Base-by-base conservation (phyloP, 1,284 basidiomycete species). In the Singerocomus inundabilis region DNA sequence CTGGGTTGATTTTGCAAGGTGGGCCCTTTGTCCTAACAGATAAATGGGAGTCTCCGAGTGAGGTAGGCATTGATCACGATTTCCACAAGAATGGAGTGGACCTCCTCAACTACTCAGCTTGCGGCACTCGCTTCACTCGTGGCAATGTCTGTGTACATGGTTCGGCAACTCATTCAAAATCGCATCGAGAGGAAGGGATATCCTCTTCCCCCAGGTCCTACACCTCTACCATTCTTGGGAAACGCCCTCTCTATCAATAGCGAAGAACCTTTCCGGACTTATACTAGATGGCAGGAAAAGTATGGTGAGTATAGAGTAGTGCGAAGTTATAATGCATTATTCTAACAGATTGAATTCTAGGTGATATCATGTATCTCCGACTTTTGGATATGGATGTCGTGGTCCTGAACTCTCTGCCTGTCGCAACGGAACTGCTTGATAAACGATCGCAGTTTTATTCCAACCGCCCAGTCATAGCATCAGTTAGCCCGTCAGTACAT, bases 371-470 rank as follows among this genome's bases (percentile, higher is more conserved):
- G n/a, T n/a, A n/a, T 11, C 10, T 45, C 34, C 55, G 42, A 25
- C 38, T 55, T 1, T n/a, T 59, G 31, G 44, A 52, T 10, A 13
- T 26, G n/a, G 51, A 59, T 15, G 33, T 53, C 13, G 11, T 57
- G 3, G 40, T 60, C 1, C 21, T 59, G 43, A 55, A 55, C 31
- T 49, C 52, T 2, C 11, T 3, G 12, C 25, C 48, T 2, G 44
- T 15, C 1, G 50, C 44, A 0, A 28, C 10, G 2, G 55, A 54
- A 5, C 3, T 60, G 6, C 48, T 60, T 1, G 58, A 38, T n/a
- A 59, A 60, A 30, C 49, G 58, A 37, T 58, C 58, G 4, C 43
- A 35, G 3, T 55, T 53, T 28, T 55, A 55, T 30, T 58, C 57
- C 1, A 51, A 59, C 13, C 54, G 52, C 7, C 58, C 58, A 1